These are phyloP conservation scores for Margaritispora aquatica DNA, from an alignment of 495 filamentous ascomycete genomes.

Conservation along the genomic window DNA sequence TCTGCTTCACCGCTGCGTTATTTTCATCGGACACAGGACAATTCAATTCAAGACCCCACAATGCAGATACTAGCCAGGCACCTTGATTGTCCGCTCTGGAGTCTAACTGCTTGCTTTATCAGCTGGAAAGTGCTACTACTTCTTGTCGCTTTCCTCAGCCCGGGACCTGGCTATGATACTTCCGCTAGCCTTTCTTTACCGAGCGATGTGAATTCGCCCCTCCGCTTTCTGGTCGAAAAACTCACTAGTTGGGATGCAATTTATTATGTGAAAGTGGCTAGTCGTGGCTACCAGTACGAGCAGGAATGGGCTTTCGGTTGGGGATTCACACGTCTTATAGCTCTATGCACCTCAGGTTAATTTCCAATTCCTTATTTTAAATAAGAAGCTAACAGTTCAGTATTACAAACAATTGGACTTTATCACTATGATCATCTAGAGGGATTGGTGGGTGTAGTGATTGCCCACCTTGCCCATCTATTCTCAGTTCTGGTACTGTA, in stretches of 20 bases:
- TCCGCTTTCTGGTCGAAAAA: slow-evolving; percentile 39
- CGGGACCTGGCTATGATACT: slow-evolving; percentile 82
- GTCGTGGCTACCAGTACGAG: slow-evolving; percentile 75
- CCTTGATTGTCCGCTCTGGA: slow-evolving; percentile 13
- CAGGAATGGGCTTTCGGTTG: slow-evolving; percentile 94
- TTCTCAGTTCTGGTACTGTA: slow-evolving; percentile 59
- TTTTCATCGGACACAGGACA: neutral
- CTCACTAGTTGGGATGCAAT: slow-evolving; percentile 89
- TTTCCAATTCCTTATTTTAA: neutral
- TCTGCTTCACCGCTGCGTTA: slow-evolving; percentile 1
- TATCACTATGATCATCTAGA: slow-evolving; percentile 8
- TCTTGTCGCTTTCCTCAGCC: slow-evolving; percentile 51
- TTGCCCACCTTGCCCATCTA: slow-evolving; percentile 62
- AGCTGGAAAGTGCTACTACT: slow-evolving; percentile 73
- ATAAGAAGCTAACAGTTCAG: neutral
- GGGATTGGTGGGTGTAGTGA: slow-evolving; percentile 41
- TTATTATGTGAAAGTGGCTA: slow-evolving; percentile 68
- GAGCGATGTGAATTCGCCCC: slow-evolving; percentile 56
- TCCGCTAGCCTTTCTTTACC: slow-evolving; percentile 60
- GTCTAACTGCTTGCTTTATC: slow-evolving; percentile 31
- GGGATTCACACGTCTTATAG: slow-evolving; percentile 20
- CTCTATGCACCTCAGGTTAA: slow-evolving; percentile 12
- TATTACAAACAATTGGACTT: slow-evolving; percentile 5
- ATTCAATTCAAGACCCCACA: neutral
- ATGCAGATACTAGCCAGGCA: slow-evolving; percentile 12